Evolutionary conservation across 495 filamentous ascomycete species (phyloP).

Genomic region (Jackrogersella minutella): DNA sequence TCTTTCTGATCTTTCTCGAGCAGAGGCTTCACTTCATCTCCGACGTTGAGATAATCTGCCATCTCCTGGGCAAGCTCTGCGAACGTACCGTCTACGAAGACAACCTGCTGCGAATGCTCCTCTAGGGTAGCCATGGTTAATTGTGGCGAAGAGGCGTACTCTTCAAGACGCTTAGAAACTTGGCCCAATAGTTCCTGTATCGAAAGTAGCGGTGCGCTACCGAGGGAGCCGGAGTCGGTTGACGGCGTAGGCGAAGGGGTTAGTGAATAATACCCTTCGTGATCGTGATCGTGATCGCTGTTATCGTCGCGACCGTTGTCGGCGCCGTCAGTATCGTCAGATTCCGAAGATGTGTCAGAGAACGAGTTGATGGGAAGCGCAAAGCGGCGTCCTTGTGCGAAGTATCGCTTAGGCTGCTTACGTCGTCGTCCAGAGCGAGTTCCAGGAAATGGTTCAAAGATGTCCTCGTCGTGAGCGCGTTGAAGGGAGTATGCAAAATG

Average conservation of each 20-base stretch:
- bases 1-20: conserved; percentile 77
- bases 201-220: neutral
- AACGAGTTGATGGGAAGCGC: too few species aligned
- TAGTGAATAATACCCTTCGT: neutral
- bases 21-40: conserved; percentile 74
- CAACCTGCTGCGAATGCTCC: conserved; percentile 38
- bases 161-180: neutral
- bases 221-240: too few species aligned
- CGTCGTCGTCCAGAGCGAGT: neutral
- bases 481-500: neutral
- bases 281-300: neutral
- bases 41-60: conserved; percentile 78
- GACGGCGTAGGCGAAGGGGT: too few species aligned
- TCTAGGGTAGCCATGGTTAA: conserved; percentile 8
- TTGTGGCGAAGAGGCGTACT: neutral
- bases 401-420: neutral
- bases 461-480: neutral
- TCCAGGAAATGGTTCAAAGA: neutral
- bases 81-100: conserved; percentile 92
- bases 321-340: neutral
- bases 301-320: neutral
- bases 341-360: too few species aligned
- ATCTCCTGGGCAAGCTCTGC: conserved; percentile 89
- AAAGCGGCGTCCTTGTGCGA: too few species aligned
- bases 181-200: neutral